Percentiles rank a stretch among this genome's conserved stretches.
Evolutionary conservation across 768 basidiomycete genomes (phyloP).

Genomic region (Russula sp.): DNA sequence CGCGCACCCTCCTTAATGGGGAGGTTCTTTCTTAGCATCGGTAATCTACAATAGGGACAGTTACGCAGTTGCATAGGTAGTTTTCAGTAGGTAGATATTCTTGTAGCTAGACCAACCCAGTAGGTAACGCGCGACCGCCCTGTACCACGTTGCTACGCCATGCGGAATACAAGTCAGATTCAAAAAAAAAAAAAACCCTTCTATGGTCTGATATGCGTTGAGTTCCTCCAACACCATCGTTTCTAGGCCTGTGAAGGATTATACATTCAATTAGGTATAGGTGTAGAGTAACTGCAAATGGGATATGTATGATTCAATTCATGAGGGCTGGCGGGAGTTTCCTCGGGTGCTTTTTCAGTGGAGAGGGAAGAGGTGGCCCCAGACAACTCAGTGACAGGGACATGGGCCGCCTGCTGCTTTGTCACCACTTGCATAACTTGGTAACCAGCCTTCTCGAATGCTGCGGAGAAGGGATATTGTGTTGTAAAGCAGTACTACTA

Average conservation of each 20-base stretch:
- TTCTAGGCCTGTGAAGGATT: neutral
- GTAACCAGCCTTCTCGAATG: conserved; percentile 44
- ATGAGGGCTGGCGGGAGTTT: neutral
- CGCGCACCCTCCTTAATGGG: too few relatives aligned
- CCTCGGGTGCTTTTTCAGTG: neutral
- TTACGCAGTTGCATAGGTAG: too few relatives aligned
- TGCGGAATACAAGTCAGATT: too few relatives aligned
- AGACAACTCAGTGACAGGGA: conserved; percentile 28
- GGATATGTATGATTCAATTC: neutral
- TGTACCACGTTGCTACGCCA: too few relatives aligned
- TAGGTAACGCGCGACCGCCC: too few relatives aligned
- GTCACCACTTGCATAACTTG: conserved; percentile 43
- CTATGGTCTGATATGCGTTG: conserved; percentile 32
- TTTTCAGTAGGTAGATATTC: too few relatives aligned
- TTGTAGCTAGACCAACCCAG: too few relatives aligned
- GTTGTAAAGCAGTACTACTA: too few relatives aligned
- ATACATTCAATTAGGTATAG: neutral
- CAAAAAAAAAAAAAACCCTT: too few relatives aligned
- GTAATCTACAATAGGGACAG: too few relatives aligned
- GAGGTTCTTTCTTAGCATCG: too few relatives aligned
- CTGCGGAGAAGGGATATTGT: too few relatives aligned
- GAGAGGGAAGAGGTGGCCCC: neutral
- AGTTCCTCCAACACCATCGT: neutral
- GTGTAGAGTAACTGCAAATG: neutral
- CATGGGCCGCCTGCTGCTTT: conserved; percentile 36